Conservation (phyloP, 164 flowering plant genomes). For the Brasenia schreberi region DNA sequence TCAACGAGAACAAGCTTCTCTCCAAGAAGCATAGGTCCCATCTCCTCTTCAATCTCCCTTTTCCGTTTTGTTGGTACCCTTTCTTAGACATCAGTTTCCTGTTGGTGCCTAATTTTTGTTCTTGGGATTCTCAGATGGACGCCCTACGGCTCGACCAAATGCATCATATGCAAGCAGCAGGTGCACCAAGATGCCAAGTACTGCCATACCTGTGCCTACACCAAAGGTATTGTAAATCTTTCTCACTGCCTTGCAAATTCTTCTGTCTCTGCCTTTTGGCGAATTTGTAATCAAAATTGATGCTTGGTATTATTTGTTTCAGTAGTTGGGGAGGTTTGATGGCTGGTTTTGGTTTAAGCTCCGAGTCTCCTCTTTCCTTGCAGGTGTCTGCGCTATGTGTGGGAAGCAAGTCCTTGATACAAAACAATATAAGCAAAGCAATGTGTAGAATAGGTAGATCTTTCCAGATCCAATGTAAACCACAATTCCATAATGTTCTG, state of each 20-base stretch:
- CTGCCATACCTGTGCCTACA: slow-evolving; percentile 94
- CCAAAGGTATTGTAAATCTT: slow-evolving; percentile 45
- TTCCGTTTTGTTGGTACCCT: background rate
- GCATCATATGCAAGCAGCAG: slow-evolving; percentile 98
- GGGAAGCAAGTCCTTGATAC: slow-evolving; percentile 95
- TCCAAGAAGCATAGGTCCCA: slow-evolving; percentile 81
- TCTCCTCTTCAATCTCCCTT: background rate
- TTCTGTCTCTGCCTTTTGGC: background rate
- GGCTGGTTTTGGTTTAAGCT: background rate
- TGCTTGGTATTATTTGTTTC: background rate
- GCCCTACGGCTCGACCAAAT: slow-evolving; percentile 82
- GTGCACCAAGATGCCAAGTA: slow-evolving; percentile 90
- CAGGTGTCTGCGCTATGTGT: slow-evolving; percentile 99
- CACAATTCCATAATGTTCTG: too few relatives aligned
- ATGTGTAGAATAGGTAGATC: slow-evolving; percentile 32
- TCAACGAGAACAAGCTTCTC: slow-evolving; percentile 97
- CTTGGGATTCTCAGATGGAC: slow-evolving; percentile 50
- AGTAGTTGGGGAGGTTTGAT: too few relatives aligned
- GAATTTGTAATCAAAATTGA: background rate
- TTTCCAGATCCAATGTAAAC: too few relatives aligned
- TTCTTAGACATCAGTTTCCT: too few relatives aligned
- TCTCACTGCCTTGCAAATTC: too few relatives aligned
- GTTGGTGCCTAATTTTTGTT: too few relatives aligned
- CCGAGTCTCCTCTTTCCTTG: slow-evolving; percentile 10
- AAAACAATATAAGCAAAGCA: slow-evolving; percentile 80